Evolutionary conservation across 331 rosid genomes (phyloP).

Genomic region (Erythrophleum ivorense): DNA sequence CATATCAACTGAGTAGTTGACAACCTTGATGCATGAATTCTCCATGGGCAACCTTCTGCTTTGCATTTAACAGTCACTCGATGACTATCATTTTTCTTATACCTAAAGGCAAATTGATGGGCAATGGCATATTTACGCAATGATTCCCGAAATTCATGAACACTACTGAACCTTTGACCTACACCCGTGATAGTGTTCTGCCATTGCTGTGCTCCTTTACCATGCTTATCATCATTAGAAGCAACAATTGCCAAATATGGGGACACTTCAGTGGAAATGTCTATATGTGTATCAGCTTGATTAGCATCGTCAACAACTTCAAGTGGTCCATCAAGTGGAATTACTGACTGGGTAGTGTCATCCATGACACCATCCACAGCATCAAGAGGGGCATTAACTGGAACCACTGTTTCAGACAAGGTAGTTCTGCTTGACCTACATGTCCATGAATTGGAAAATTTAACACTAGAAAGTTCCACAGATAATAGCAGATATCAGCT

Average conservation of each 20-base stretch:
- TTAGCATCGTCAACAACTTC: slow-evolving; percentile 59
- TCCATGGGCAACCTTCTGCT: slow-evolving; percentile 97
- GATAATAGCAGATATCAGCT: slow-evolving; percentile 26
- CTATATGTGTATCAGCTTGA: slow-evolving; percentile 55
- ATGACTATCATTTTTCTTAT: slow-evolving; percentile 97
- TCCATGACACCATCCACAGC: slow-evolving; percentile 48
- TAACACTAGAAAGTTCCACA: slow-evolving; percentile 28
- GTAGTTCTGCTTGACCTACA: slow-evolving; percentile 97
- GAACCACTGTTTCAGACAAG: slow-evolving; percentile 80
- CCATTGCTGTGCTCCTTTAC: slow-evolving; percentile 89
- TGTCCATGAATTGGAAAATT: slow-evolving; percentile 34
- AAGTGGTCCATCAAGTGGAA: slow-evolving; percentile 50
- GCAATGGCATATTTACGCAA: slow-evolving; percentile 97
- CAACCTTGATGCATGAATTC: slow-evolving; percentile 96
- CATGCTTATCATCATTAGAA: slow-evolving; percentile 62
- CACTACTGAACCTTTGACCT: slow-evolving; percentile 87
- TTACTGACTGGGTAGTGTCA: slow-evolving; percentile 45
- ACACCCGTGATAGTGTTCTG: slow-evolving; percentile 92
- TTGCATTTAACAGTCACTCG: slow-evolving; percentile 98
- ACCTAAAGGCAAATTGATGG: slow-evolving; percentile 88
- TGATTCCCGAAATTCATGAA: slow-evolving; percentile 86
- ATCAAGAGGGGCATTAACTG: slow-evolving; percentile 52
- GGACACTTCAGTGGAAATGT: slow-evolving; percentile 50
- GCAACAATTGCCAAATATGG: slow-evolving; percentile 50
- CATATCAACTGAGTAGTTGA: slow-evolving; percentile 92